These are phyloP conservation scores for Populus nigra DNA, from an alignment of 345 rosid genomes.

Conservation along the genomic window DNA sequence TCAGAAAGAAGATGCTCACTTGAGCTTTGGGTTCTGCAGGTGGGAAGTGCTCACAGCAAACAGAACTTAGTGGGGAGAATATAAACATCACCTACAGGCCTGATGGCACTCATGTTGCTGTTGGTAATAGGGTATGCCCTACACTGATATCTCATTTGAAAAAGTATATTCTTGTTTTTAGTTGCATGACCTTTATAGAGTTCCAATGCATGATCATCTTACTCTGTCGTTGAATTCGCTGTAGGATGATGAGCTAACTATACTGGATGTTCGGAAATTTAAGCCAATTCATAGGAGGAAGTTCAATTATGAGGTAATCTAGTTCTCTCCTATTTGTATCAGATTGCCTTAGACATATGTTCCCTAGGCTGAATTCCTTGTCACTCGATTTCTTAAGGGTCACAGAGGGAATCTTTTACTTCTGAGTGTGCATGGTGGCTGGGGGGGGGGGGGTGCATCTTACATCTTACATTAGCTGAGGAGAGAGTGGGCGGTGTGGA, in stretches of 20 bases:
- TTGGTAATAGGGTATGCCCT: constrained; percentile 88
- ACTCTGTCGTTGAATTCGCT: constrained; percentile 15
- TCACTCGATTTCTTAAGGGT: not conserved
- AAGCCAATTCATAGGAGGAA: constrained; percentile 85
- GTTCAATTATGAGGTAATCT: constrained; percentile 81
- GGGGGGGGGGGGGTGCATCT: no score
- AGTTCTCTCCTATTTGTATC: not conserved
- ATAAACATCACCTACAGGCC: constrained; percentile 95
- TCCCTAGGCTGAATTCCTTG: not conserved
- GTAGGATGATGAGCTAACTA: constrained; percentile 94
- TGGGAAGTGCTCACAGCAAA: constrained; percentile 94
- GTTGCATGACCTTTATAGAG: not conserved
- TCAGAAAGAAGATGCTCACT: not conserved
- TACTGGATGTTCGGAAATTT: constrained; percentile 94
- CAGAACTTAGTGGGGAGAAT: constrained; percentile 96
- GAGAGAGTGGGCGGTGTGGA: no score
- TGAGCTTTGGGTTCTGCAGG: constrained; percentile 41
- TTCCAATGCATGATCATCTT: not conserved
- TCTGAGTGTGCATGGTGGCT: no score
- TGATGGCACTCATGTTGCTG: constrained; percentile 89
- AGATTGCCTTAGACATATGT: not conserved
- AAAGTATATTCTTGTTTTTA: not conserved
- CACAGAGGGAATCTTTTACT: no score
- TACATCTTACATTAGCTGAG: no score
- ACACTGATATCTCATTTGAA: constrained; percentile 8